Evolutionary conservation across 371 early-diverging fungal genomes (phyloP).

Genomic region (Rhizopus stolonifer): DNA sequence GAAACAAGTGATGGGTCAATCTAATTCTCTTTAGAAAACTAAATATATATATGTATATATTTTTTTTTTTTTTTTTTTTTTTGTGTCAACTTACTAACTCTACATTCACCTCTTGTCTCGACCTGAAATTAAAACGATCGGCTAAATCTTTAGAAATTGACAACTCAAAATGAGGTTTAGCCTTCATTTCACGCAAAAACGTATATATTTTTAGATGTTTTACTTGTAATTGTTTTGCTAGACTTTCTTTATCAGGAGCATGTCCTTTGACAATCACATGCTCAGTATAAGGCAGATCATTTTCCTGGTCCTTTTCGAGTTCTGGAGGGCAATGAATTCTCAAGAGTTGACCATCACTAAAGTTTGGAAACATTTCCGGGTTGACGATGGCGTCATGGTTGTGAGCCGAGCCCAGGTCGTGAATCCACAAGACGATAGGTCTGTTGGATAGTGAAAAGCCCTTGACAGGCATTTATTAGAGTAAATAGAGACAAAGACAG

Average conservation of each 20-base stretch:
- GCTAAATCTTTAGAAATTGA: constrained; percentile 47
- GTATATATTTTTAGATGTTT: neutral
- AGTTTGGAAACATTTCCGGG: constrained; percentile 75
- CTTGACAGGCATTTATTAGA: neutral
- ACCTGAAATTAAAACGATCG: constrained; percentile 41
- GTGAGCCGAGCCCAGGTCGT: constrained; percentile 33
- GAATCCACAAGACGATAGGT: constrained; percentile 47
- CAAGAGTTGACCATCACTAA: constrained; percentile 78
- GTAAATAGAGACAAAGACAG: neutral
- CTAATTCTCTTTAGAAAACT: too few species aligned
- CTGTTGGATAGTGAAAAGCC: constrained; percentile 36
- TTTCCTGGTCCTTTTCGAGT: neutral
- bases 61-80: too few species aligned
- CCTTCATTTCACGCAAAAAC: neutral
- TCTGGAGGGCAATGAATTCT: constrained; percentile 34
- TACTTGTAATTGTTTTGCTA: constrained; percentile 61
- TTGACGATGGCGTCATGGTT: constrained; percentile 82
- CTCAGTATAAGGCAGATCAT: constrained; percentile 4
- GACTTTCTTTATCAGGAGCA: constrained; percentile 47
- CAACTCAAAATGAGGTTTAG: constrained; percentile 20
- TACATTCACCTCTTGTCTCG: constrained; percentile 65
- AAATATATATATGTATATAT: too few species aligned
- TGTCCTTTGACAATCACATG: constrained; percentile 51
- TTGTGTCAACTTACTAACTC: constrained; percentile 65
- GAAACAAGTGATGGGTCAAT: constrained; percentile 63